A percentile compares a stretch with the other conserved stretches of the same genome.
These are phyloP conservation scores for Exutisphaerella laricina DNA, from an alignment of 2,329 filamentous ascomycete species.

Conservation along the genomic window DNA sequence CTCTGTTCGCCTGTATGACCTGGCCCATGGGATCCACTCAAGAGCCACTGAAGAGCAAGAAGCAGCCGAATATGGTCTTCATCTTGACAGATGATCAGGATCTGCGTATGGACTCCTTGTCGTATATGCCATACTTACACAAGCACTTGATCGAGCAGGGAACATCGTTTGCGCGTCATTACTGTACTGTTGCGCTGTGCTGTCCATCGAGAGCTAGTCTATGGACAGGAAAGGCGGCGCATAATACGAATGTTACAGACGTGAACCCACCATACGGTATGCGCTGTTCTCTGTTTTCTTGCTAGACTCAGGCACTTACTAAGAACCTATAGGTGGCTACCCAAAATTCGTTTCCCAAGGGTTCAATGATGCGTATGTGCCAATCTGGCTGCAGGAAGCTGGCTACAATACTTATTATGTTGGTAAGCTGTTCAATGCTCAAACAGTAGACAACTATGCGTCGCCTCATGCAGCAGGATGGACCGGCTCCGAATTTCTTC, in stretches of 20 bases:
- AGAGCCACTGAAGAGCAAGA: background rate
- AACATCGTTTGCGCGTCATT: constrained; percentile 57
- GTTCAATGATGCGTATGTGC: constrained; percentile 62
- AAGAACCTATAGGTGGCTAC: constrained; percentile 46
- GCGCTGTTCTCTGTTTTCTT: constrained; percentile 6
- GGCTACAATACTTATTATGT: constrained; percentile 69
- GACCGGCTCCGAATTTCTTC: constrained; percentile 45
- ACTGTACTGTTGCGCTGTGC: constrained; percentile 61
- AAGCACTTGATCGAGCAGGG: constrained; percentile 55
- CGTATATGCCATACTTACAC: constrained; percentile 55
- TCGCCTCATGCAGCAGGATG: constrained; percentile 54
- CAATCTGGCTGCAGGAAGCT: constrained; percentile 62
- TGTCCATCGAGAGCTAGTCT: constrained; percentile 62
- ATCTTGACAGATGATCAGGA: constrained; percentile 66
- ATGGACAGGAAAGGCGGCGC: constrained; percentile 60
- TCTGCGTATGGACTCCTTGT: constrained; percentile 54
- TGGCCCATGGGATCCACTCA: too few species aligned
- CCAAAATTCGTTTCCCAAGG: constrained; percentile 62
- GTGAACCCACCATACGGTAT: constrained; percentile 50
- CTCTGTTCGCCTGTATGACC: too few species aligned
- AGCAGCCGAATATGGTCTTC: constrained; percentile 57
- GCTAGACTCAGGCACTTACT: background rate
- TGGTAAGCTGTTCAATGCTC: constrained; percentile 66
- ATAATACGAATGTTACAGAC: constrained; percentile 66
- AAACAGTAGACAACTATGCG: constrained; percentile 57